These are phyloP conservation scores for Bonia amplexicaulis DNA, from an alignment of 176 grass and related monocot genomes.

Conservation along the genomic window DNA sequence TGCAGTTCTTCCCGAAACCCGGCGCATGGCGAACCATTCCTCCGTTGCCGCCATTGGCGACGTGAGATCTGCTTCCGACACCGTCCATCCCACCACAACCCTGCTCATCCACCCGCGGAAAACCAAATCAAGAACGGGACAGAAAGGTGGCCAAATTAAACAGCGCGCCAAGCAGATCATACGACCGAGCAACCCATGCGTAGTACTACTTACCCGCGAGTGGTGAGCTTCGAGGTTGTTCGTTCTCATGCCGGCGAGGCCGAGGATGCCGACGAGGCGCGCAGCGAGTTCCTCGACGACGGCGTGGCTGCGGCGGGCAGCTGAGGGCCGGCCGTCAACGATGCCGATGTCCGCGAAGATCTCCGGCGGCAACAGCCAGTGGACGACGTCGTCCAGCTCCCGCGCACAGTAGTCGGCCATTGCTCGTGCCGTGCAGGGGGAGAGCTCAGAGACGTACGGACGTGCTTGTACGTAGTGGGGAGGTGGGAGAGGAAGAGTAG, in stretches of 20 bases:
- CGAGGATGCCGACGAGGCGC: conserved; percentile 30
- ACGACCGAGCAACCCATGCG: no score
- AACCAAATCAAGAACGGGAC: no score
- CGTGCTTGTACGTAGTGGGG: background rate
- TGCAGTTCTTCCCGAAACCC: background rate
- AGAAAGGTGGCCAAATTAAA: no score
- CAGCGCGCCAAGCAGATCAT: no score
- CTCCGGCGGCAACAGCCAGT: conserved; percentile 23
- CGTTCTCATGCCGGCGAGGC: background rate
- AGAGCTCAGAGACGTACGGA: background rate
- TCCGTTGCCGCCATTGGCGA: background rate
- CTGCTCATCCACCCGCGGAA: no score
- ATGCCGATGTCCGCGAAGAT: conserved; percentile 27
- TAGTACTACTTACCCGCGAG: no score
- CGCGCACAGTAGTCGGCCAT: conserved; percentile 7
- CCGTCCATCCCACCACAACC: no score
- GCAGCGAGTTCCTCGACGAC: conserved; percentile 13
- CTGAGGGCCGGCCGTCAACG: background rate
- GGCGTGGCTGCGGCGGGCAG: background rate
- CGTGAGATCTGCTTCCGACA: background rate
- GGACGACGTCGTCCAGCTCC: conserved; percentile 6
- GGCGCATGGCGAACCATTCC: background rate
- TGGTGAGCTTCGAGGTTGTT: background rate
- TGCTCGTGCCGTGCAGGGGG: background rate
- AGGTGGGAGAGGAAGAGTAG: background rate